Conservation (phyloP, 2,329 filamentous ascomycete genomes). For the Xylaria arbuscula region DNA sequence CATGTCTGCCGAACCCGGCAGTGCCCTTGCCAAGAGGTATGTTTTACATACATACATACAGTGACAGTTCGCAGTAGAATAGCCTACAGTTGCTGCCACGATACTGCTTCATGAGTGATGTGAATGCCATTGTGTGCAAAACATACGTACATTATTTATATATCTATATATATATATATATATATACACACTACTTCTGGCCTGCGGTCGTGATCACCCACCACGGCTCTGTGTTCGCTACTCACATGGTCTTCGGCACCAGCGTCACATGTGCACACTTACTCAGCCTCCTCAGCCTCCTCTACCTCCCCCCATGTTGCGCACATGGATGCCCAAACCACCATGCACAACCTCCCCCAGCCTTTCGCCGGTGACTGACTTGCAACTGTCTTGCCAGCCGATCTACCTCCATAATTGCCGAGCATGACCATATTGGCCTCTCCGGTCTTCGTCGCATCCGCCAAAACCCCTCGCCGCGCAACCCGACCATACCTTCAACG, state of each 20-base stretch:
- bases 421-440: constrained; percentile 86
- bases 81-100: neutral
- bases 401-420: constrained; percentile 78
- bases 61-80: constrained; percentile 4
- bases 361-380: constrained; percentile 43
- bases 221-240: constrained; percentile 1
- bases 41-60: constrained; percentile 44
- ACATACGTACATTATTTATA: neutral
- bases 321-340: constrained; percentile 25
- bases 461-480: constrained; percentile 78
- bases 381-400: constrained; percentile 58
- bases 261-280: constrained; percentile 31
- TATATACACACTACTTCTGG: neutral
- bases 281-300: constrained; percentile 29
- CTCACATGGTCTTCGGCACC: constrained; percentile 4
- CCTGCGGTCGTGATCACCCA: neutral
- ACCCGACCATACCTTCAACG: constrained; percentile 71
- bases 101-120: neutral
- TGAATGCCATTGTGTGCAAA: constrained; percentile 5
- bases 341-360: constrained; percentile 25
- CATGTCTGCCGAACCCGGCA: constrained; percentile 52
- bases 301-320: neutral
- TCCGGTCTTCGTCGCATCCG: constrained; percentile 94
- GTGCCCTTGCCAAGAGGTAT: constrained; percentile 80
- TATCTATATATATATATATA: neutral